phyloP scores from a whole-genome alignment of 2,329 filamentous ascomycete genomes.

The Pyricularia sp. region DNA sequence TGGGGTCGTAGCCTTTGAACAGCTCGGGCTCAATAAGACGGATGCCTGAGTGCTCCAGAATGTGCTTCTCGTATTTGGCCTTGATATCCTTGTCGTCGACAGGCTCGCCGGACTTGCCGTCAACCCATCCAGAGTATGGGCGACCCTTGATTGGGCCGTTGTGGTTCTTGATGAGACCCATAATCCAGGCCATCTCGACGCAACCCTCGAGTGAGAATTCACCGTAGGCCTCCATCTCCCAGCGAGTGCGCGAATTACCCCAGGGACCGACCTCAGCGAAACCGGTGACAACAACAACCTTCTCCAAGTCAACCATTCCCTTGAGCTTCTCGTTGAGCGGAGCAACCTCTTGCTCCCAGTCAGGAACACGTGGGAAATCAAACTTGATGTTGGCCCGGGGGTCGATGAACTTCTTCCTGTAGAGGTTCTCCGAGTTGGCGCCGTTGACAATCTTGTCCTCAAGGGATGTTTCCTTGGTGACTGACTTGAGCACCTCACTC shows the following conservation, averaged over 20 bases:
- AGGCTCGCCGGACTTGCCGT: conserved; percentile 86
- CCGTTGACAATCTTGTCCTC: conserved; percentile 98
- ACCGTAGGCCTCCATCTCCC: conserved; percentile 98
- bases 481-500: conserved; percentile 84
- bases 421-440: conserved; percentile 81
- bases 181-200: conserved; percentile 99
- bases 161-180: conserved; percentile 98
- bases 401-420: conserved; percentile 89
- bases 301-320: conserved; percentile 97
- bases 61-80: conserved; percentile 92
- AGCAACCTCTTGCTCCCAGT: conserved; percentile 86
- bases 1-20: conserved; percentile 93
- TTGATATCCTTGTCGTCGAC: conserved; percentile 98
- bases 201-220: conserved; percentile 97
- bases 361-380: conserved; percentile 80
- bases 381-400: conserved; percentile 98
- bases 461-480: conserved; percentile 89
- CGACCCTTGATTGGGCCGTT: conserved; percentile 94
- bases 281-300: conserved; percentile 94
- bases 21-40: conserved; percentile 96
- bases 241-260: conserved; percentile 96
- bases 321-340: conserved; percentile 82
- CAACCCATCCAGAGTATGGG: conserved; percentile 94
- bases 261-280: conserved; percentile 95
- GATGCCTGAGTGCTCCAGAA: conserved; percentile 94